Evolutionary conservation across 331 rosid genomes (phyloP).

Genomic region (Acacia concinna): DNA sequence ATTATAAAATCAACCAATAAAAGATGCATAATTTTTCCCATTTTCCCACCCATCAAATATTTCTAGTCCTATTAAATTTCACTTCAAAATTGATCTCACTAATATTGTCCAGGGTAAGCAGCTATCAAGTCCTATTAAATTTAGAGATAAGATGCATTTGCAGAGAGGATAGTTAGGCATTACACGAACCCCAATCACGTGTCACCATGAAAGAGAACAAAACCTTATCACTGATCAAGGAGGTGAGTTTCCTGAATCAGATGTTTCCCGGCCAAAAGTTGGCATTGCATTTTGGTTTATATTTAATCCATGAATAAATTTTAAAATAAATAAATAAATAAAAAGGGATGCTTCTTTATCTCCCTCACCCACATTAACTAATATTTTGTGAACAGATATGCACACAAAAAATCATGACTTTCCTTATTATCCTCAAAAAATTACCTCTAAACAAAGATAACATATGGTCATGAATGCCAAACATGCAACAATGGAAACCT

Average conservation of each 20-base stretch:
- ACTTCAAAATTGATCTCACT: neutral
- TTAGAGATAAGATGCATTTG: neutral
- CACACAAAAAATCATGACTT: neutral
- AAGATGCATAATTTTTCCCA: conserved; percentile 1
- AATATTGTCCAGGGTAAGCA: neutral
- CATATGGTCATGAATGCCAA: neutral
- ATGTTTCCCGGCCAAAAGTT: neutral
- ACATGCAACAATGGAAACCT: too few relatives aligned
- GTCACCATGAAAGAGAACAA: neutral
- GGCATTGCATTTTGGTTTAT: neutral
- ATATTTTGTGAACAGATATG: neutral
- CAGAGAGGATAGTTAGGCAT: neutral
- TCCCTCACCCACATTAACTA: neutral
- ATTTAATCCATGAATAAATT: neutral
- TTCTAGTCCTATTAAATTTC: neutral
- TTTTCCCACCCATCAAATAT: neutral
- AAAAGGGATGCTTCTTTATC: neutral
- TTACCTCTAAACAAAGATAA: neutral
- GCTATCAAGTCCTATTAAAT: neutral
- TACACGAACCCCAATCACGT: neutral
- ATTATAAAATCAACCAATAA: neutral
- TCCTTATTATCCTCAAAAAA: neutral
- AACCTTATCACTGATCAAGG: neutral
- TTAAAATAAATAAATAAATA: neutral
- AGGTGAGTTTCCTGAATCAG: neutral